These are phyloP conservation scores for Penicillium nordicum DNA, from an alignment of 2,329 filamentous ascomycete species.

Conservation along the genomic window DNA sequence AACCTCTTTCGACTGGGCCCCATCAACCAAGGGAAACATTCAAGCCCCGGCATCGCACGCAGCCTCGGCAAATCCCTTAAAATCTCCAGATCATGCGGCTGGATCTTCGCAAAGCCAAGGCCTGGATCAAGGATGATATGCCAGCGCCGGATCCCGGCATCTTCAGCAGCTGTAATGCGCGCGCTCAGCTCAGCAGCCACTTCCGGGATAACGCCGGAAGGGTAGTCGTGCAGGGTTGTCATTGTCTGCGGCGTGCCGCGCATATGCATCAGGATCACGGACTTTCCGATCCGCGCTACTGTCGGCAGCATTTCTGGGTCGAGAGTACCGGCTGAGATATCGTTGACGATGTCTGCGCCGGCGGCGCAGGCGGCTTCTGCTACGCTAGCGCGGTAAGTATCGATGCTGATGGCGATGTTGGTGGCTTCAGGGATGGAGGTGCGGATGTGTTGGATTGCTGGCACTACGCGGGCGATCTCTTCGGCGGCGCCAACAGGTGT, in stretches of 20 bases:
- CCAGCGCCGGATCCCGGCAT: conserved; percentile 83
- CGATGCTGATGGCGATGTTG: conserved; percentile 74
- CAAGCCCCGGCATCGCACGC: conserved; percentile 40
- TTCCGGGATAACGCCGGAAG: conserved; percentile 61
- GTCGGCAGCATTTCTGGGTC: conserved; percentile 79
- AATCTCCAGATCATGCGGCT: conserved; percentile 75
- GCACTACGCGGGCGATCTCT: conserved; percentile 74
- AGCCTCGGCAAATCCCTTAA: conserved; percentile 65
- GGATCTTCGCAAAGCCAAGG: conserved; percentile 86
- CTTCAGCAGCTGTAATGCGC: conserved; percentile 71
- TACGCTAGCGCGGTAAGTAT: conserved; percentile 86
- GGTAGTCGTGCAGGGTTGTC: conserved; percentile 66
- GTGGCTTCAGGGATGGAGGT: conserved; percentile 57
- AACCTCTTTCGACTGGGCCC: conserved; percentile 89
- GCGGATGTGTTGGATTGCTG: conserved; percentile 72
- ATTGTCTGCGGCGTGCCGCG: conserved; percentile 82
- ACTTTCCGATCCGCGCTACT: conserved; percentile 71
- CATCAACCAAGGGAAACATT: conserved; percentile 79
- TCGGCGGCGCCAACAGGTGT: conserved; percentile 66
- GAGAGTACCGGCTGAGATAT: conserved; percentile 78
- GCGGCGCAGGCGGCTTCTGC: conserved; percentile 71
- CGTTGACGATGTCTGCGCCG: conserved; percentile 91
- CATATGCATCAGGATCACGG: conserved; percentile 89
- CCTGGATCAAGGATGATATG: conserved; percentile 92
- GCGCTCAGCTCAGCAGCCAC: conserved; percentile 65